Evolutionary conservation across 2,329 filamentous ascomycete genomes (phyloP).

Genomic region (Colletotrichum zoysiae): DNA sequence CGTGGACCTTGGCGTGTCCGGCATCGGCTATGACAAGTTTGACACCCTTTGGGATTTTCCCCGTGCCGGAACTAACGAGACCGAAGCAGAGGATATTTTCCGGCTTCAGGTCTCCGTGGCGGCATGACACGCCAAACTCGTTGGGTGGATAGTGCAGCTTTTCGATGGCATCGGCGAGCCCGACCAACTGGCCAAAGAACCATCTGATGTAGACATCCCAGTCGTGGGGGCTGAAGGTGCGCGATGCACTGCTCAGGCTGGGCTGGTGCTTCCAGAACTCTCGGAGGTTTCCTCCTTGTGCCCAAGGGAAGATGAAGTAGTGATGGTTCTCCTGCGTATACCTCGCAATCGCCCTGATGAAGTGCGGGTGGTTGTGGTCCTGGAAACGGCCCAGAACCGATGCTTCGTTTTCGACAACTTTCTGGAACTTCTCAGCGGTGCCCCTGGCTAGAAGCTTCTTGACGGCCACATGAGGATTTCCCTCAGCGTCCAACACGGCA

Average conservation of each 20-base stretch:
- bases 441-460: neutral
- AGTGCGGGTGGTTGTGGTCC: neutral
- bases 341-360: neutral
- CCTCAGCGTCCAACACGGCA: neutral
- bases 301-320: slow-evolving; percentile 4
- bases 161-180: neutral
- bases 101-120: slow-evolving; percentile 9
- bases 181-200: slow-evolving; percentile 1
- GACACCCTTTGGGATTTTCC: neutral
- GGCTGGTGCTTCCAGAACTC: slow-evolving; percentile 1
- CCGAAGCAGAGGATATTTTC: slow-evolving; percentile 1
- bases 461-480: slow-evolving; percentile 3
- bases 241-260: neutral
- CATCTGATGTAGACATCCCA: neutral
- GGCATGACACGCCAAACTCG: neutral
- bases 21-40: neutral
- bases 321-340: neutral
- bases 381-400: neutral
- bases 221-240: neutral
- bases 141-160: neutral
- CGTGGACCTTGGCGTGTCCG: neutral
- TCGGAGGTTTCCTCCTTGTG: neutral
- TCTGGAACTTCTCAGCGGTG: neutral
- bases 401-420: slow-evolving; percentile 1
- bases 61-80: neutral